Evolutionary conservation across 208 protist species (phyloP), one percentile per base, ranked within the genome.

Genomic region (Crithidia bombi): DNA sequence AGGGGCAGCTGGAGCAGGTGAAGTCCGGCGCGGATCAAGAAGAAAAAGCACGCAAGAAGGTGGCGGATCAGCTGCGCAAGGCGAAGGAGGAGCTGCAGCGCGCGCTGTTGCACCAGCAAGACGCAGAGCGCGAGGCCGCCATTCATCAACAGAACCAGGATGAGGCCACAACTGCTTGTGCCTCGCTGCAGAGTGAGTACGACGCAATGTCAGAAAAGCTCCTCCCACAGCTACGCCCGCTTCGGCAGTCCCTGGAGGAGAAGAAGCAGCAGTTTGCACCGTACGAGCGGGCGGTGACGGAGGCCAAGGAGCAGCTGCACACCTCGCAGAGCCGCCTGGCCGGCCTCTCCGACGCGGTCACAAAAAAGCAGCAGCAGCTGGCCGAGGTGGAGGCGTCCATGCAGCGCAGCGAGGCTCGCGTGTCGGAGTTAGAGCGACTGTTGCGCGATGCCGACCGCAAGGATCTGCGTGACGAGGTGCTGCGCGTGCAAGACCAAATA

Each of bases 161-260:
- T 15, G 89, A 97, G 68, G 82, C 85, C 15, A 75, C 82, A 1
- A 72, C 78, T 10, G 75, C 76, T 5, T 69, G 59, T 15, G 25
- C 33, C 23, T 26, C 39, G 17, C 62, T 95, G 17, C 86, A 90
- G 26, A 64, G 54, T 23, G 54, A 92, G 69, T 83, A 97, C 58
- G 83, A 93, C 9, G 65, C 73, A 17, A 83, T 94, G 47, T 90
- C 82, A 21, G 84, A 97, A 36, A 69, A 75, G 14, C 84, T 98
- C 36, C 85, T 96, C 30, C 83, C 77, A 12, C 76, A 81, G 56
- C 82, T 93, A 57, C 76, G 82, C 0, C 82, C 88, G 2, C 80
- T 99, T 19, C 94, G 98, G 33, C 78, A 89, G 49, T 69, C 96
- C 67, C 84, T 99, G 41, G 98, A 99, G 65, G 83, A 83, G 44